Conservation (phyloP, 75 land plant genomes). For the Pseudotsuga menziesii region DNA sequence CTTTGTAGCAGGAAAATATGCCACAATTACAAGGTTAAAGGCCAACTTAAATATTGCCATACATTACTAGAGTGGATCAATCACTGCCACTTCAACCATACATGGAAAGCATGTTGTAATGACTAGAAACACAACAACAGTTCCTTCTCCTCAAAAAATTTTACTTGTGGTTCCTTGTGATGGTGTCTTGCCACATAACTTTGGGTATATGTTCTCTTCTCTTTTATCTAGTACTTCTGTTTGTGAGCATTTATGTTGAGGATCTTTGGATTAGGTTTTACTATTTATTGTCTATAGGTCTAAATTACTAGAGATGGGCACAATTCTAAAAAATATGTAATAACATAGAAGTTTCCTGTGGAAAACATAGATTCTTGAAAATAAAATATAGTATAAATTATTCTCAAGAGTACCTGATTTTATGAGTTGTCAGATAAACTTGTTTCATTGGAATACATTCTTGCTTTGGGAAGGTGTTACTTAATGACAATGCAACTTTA, state of each 20-base stretch:
- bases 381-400: too few species aligned
- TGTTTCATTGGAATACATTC: too few species aligned
- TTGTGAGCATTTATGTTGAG: background rate
- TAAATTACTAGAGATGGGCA: too few species aligned
- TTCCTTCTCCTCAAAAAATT: background rate
- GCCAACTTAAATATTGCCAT: conserved; percentile 35
- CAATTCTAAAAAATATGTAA: too few species aligned
- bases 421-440: too few species aligned
- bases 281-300: background rate
- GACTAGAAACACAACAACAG: background rate
- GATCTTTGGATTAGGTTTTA: background rate
- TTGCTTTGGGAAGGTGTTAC: too few species aligned
- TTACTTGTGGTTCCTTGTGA: conserved; percentile 8
- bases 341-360: too few species aligned
- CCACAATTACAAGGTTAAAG: conserved; percentile 11
- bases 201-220: conserved; percentile 12
- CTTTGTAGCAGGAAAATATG: background rate
- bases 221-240: background rate
- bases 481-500: too few species aligned
- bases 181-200: conserved; percentile 15
- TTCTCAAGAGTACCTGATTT: too few species aligned
- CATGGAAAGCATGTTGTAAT: conserved; percentile 7
- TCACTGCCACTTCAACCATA: background rate
- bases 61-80: conserved; percentile 43
- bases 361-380: too few species aligned